Percentiles rank a stretch among this genome's conserved stretches.
These are phyloP conservation scores for Lactuca saligna DNA, from an alignment of 129 eudicot genomes.

Conservation along the genomic window DNA sequence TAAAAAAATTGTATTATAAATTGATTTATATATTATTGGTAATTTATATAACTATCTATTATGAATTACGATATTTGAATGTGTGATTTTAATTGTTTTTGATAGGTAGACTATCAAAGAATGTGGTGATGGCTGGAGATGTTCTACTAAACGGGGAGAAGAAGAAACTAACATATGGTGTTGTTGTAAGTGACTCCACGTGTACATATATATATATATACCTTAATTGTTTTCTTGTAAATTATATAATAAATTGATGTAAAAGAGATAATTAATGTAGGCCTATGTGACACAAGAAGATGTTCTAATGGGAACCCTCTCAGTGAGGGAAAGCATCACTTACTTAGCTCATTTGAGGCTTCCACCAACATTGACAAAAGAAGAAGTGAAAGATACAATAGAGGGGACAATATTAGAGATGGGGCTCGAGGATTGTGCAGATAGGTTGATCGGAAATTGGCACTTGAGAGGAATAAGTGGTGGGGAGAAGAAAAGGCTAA, in stretches of 20 bases:
- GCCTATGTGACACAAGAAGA: conserved; percentile 93
- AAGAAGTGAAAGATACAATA: conserved; percentile 60
- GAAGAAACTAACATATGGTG: conserved; percentile 55
- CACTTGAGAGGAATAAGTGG: conserved; percentile 85
- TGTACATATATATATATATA: too few species aligned
- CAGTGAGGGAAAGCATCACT: conserved; percentile 78
- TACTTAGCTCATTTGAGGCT: conserved; percentile 80
- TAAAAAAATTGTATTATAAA: not conserved
- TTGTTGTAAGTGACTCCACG: conserved; percentile 45
- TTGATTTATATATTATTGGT: not conserved
- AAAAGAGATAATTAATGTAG: conserved; percentile 32
- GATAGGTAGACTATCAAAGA: conserved; percentile 65
- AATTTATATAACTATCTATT: not conserved
- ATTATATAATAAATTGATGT: not conserved
- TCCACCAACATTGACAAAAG: conserved; percentile 50
- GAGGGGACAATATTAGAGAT: conserved; percentile 74
- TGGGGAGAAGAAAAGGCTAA: conserved; percentile 76
- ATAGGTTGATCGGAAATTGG: conserved; percentile 70
- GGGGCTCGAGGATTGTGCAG: conserved; percentile 89
- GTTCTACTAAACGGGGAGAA: conserved; percentile 67
- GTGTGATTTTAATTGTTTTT: conserved; percentile 2
- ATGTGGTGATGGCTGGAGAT: conserved; percentile 75
- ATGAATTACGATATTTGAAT: not conserved
- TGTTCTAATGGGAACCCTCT: conserved; percentile 66
- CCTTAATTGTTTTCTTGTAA: not conserved